A percentile compares a stretch with the other conserved stretches of the same genome.
Conservation (phyloP, 164 flowering plant genomes). For the Vitis rotundifolia region DNA sequence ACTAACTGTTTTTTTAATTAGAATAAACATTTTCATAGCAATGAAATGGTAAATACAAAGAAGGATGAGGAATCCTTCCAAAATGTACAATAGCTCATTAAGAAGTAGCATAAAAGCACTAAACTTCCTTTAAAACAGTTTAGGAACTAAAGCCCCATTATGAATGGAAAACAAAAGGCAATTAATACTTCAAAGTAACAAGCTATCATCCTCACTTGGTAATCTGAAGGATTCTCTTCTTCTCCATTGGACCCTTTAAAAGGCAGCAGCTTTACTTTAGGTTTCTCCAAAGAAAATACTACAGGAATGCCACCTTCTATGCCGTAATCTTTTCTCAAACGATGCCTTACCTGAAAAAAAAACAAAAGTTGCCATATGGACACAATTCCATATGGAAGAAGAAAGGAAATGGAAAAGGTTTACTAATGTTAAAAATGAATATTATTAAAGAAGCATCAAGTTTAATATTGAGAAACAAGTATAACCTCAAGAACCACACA, state of each 20-base stretch:
- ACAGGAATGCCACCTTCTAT: conserved; percentile 97
- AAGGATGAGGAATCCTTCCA: too few species aligned
- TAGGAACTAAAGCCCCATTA: too few species aligned
- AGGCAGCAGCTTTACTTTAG: conserved; percentile 90
- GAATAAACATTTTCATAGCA: too few species aligned
- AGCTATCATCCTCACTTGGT: conserved; percentile 59
- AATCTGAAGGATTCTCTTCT: conserved; percentile 90
- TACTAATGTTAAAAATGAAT: too few species aligned
- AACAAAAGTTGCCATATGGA: neutral
- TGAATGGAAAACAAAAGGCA: neutral
- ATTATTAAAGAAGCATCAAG: too few species aligned
- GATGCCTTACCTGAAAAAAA: conserved; percentile 72
- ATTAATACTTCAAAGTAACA: neutral
- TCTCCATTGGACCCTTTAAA: conserved; percentile 80
- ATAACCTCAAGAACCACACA: too few species aligned
- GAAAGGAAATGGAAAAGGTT: neutral
- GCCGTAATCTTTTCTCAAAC: conserved; percentile 74
- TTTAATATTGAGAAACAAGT: too few species aligned
- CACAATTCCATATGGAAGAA: neutral
- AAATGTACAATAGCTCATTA: too few species aligned
- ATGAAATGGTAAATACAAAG: too few species aligned
- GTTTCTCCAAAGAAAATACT: conserved; percentile 94
- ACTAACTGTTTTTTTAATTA: too few species aligned
- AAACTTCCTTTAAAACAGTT: too few species aligned
- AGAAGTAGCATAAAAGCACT: too few species aligned